These are phyloP conservation scores for Cytospora paraplurivora DNA, from an alignment of 2,329 filamentous ascomycete genomes.

Conservation along the genomic window DNA sequence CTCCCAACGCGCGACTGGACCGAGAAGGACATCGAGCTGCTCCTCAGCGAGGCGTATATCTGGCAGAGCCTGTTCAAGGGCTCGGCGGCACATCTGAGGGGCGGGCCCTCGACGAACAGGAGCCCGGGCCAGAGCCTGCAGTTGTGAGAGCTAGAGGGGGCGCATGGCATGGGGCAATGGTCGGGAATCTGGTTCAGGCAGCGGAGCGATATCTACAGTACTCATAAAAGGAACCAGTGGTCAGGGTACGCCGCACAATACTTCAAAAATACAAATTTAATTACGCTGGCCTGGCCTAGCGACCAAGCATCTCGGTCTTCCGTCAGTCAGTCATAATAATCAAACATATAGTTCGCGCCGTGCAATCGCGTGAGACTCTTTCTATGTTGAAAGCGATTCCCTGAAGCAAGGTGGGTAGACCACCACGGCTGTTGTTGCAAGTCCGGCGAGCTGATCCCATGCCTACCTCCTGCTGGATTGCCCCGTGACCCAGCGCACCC, in stretches of 20 bases:
- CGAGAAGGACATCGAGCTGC: constrained; percentile 94
- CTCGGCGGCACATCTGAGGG: constrained; percentile 82
- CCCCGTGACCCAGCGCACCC: neutral
- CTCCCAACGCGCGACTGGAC: constrained; percentile 93
- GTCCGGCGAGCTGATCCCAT: neutral
- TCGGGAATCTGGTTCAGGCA: neutral
- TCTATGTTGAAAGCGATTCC: neutral
- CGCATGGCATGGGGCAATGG: neutral
- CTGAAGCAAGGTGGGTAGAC: neutral
- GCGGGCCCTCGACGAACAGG: constrained; percentile 43
- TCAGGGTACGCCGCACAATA: neutral
- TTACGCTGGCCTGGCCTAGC: neutral
- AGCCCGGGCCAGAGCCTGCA: constrained; percentile 47
- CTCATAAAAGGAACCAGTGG: neutral
- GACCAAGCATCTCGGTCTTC: neutral
- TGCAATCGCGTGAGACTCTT: neutral
- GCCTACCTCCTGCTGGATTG: neutral
- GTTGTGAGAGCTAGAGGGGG: constrained; percentile 32
- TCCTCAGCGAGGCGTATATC: constrained; percentile 95
- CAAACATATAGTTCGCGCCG: neutral
- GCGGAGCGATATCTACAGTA: neutral
- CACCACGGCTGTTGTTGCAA: neutral
- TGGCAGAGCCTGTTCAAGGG: constrained; percentile 98
- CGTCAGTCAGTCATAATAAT: neutral
- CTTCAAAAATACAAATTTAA: neutral